Evolutionary conservation across 2,329 filamentous ascomycete genomes (phyloP).

Genomic region (Ceratocystiopsis minuta): DNA sequence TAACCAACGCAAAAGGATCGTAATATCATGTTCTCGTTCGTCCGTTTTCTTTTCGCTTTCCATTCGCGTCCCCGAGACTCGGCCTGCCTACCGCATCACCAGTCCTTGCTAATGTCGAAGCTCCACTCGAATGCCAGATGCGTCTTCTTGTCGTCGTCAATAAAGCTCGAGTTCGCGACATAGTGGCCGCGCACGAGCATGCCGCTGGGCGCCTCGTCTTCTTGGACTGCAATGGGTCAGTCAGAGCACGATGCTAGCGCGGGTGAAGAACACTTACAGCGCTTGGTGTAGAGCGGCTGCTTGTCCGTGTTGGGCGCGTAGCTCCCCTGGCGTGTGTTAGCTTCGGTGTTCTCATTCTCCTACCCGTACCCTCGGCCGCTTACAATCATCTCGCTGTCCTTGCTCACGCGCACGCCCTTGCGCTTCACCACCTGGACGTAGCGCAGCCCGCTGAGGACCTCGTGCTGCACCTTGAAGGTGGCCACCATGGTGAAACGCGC

Average conservation of each 20-base stretch:
- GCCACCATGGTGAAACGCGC: slow-evolving; percentile 88
- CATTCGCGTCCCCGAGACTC: too few relatives aligned
- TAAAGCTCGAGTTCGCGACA: slow-evolving; percentile 72
- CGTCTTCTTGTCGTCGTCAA: slow-evolving; percentile 83
- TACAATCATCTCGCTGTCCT: slow-evolving; percentile 97
- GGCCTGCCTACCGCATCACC: slow-evolving; percentile 28
- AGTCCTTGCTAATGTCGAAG: slow-evolving; percentile 94
- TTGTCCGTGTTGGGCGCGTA: slow-evolving; percentile 86
- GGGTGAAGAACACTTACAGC: slow-evolving; percentile 47
- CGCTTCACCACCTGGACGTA: slow-evolving; percentile 90
- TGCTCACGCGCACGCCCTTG: slow-evolving; percentile 71
- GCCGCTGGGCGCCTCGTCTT: slow-evolving; percentile 81
- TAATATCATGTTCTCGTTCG: too few relatives aligned
- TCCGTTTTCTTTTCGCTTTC: too few relatives aligned
- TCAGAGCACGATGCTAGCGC: neutral
- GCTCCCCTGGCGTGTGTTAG: slow-evolving; percentile 45
- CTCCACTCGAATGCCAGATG: slow-evolving; percentile 91
- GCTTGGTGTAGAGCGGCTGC: slow-evolving; percentile 73
- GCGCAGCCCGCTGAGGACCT: slow-evolving; percentile 86
- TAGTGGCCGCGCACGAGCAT: slow-evolving; percentile 86
- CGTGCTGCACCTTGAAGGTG: slow-evolving; percentile 87
- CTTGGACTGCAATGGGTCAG: slow-evolving; percentile 45
- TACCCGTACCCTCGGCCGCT: slow-evolving; percentile 18
- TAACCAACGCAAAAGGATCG: too few relatives aligned
- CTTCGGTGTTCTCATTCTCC: too few relatives aligned